phyloP scores from a whole-genome alignment of 176 grass and related monocot genomes.

The Paspalum vaginatum region DNA sequence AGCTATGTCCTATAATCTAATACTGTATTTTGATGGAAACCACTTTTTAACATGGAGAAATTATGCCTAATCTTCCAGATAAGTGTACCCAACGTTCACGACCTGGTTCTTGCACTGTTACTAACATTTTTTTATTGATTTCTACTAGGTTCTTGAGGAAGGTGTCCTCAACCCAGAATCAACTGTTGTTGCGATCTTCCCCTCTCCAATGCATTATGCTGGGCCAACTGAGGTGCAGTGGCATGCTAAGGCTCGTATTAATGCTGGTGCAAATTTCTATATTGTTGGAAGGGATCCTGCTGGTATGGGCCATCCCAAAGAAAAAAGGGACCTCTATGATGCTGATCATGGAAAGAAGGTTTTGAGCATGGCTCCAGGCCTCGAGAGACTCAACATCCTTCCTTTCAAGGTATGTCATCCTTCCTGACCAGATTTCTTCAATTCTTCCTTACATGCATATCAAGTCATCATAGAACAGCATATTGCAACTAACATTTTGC shows the following conservation, averaged over 20 bases:
- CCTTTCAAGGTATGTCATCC: slow-evolving; percentile 83
- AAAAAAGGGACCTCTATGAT: slow-evolving; percentile 96
- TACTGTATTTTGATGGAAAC: neutral
- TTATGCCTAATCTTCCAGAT: neutral
- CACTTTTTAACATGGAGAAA: neutral
- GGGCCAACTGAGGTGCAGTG: slow-evolving; percentile 98
- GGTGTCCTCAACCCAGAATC: slow-evolving; percentile 95
- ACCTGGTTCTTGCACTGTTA: slow-evolving; percentile 7
- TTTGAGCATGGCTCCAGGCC: slow-evolving; percentile 91
- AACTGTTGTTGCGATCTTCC: slow-evolving; percentile 94
- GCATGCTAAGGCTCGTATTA: slow-evolving; percentile 97
- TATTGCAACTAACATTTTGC: neutral
- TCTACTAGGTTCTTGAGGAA: slow-evolving; percentile 87
- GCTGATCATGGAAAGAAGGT: slow-evolving; percentile 98
- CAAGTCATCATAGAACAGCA: neutral
- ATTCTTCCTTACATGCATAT: neutral
- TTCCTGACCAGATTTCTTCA: slow-evolving; percentile 2
- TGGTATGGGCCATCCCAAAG: slow-evolving; percentile 81
- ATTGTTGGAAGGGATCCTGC: slow-evolving; percentile 98
- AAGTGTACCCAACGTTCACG: neutral
- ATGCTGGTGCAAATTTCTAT: slow-evolving; percentile 98
- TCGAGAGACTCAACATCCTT: slow-evolving; percentile 93
- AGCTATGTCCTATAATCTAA: neutral
- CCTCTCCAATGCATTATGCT: slow-evolving; percentile 98
- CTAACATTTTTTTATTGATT: slow-evolving; percentile 9